Conservation (phyloP, 768 basidiomycete species). For the Hypholoma sublateritium region DNA sequence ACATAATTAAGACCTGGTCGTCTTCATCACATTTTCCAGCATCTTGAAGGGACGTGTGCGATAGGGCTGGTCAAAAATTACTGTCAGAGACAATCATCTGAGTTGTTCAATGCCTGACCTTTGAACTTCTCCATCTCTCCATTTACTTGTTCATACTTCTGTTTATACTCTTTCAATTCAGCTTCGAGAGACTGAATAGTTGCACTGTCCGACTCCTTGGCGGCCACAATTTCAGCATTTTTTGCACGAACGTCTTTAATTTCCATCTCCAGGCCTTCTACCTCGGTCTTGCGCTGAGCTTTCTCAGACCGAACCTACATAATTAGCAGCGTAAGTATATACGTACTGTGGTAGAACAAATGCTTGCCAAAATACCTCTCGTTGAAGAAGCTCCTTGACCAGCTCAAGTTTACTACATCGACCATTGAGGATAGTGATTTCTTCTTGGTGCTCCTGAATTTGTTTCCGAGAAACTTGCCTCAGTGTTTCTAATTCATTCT, state of each 20-base stretch:
- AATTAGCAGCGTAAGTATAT: neutral
- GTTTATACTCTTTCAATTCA: neutral
- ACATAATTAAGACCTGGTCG: constrained; percentile 80
- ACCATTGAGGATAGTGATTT: neutral
- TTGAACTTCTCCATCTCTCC: neutral
- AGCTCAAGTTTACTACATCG: neutral
- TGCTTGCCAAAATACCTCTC: neutral
- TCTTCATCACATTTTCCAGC: constrained; percentile 30
- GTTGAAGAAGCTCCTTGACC: neutral
- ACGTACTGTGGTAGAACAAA: neutral
- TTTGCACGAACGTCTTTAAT: neutral
- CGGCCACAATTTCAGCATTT: neutral
- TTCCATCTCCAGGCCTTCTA: neutral
- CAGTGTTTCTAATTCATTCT: neutral
- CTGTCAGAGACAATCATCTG: neutral
- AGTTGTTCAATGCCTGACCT: neutral
- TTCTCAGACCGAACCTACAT: neutral
- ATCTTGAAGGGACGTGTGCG: neutral
- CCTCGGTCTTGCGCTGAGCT: neutral
- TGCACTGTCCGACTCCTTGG: neutral
- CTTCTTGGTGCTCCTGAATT: neutral
- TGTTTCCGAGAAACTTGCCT: neutral
- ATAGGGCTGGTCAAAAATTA: neutral
- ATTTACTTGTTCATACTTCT: neutral
- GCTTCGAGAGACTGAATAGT: neutral